Base-by-base conservation (phyloP, 2,329 filamentous ascomycete species). In the Aspergillus quadricinctus region DNA sequence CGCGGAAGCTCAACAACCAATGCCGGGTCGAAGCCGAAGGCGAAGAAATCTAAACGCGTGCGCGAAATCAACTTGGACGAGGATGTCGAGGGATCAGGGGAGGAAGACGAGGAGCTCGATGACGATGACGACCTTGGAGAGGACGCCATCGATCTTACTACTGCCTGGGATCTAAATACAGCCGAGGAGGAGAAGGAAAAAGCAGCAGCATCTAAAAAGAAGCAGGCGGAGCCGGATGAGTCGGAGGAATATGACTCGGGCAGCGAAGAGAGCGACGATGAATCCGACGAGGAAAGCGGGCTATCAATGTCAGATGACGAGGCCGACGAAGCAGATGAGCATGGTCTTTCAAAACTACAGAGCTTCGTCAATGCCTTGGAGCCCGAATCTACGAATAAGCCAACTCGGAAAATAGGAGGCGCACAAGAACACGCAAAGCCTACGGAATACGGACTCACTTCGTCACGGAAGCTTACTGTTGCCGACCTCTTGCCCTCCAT, bases 401-500 rank as follows among this genome's bases (percentile, higher is more conserved):
- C 69, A 52, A 65, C 67, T 49, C 65, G 65, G 50, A 70, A 68
- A 68, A 63, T 71, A 64, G 63, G 70, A 56, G 77, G 78, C 58
- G 80, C 80, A 64, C 85, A 88, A 51, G 83, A 88, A 60, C 82
- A 84, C 19, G 80, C 80, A 51, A 80, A 83, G n/a, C 83, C 83
- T 1, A 83, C 83, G 1, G 83, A 88, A 29, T 80, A 82, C 66
- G 78, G 81, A 9, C 72, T 83, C 35, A 82, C 81, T 5, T 77
- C 79, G 37, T 84, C 85, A 57, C 78, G 83, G 54, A 90, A 92
- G 70, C 82, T 95, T 57, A 87, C 86, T 37, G 78, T 95, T 19
- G 83, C 87, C 57, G 91, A 95, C 70, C 80, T 96, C 10, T 77
- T 95, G 49, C 80, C 86, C 25, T 85, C 86, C 11, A 80, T 91